Conservation (phyloP, 2,329 filamentous ascomycete genomes). For the Monosporascus sp. region DNA sequence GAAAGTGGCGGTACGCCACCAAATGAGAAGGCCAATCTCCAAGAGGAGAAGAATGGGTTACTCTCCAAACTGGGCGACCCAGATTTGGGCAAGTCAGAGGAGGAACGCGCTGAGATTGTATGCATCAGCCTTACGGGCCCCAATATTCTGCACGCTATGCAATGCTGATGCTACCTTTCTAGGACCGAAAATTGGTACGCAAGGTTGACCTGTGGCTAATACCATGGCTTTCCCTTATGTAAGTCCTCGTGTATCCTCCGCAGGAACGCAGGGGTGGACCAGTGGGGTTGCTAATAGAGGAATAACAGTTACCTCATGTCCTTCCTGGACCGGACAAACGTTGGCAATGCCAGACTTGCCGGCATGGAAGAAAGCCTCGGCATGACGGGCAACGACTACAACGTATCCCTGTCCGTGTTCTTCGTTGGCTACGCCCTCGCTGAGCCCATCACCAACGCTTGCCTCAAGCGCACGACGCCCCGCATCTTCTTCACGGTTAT, state of each 20-base stretch:
- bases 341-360: constrained; percentile 61
- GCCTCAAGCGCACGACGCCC: constrained; percentile 71
- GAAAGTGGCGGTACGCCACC: not conserved
- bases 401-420: constrained; percentile 72
- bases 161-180: constrained; percentile 4
- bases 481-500: constrained; percentile 77
- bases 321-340: constrained; percentile 73
- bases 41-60: not conserved
- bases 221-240: constrained; percentile 25
- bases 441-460: constrained; percentile 71
- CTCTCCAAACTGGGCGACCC: constrained; percentile 36
- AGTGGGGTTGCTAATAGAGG: not conserved
- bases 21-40: not conserved
- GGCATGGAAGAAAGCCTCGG: constrained; percentile 49
- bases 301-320: constrained; percentile 55
- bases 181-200: constrained; percentile 28
- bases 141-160: not conserved
- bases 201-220: constrained; percentile 29
- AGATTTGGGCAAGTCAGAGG: constrained; percentile 49
- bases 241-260: not conserved
- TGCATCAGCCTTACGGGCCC: constrained; percentile 9
- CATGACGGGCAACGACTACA: constrained; percentile 62
- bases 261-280: constrained; percentile 19
- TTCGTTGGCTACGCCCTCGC: constrained; percentile 81
- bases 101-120: constrained; percentile 51